phyloP scores from a whole-genome alignment of 2,329 filamentous ascomycete genomes.

The Trichoderma afroharzianum region DNA sequence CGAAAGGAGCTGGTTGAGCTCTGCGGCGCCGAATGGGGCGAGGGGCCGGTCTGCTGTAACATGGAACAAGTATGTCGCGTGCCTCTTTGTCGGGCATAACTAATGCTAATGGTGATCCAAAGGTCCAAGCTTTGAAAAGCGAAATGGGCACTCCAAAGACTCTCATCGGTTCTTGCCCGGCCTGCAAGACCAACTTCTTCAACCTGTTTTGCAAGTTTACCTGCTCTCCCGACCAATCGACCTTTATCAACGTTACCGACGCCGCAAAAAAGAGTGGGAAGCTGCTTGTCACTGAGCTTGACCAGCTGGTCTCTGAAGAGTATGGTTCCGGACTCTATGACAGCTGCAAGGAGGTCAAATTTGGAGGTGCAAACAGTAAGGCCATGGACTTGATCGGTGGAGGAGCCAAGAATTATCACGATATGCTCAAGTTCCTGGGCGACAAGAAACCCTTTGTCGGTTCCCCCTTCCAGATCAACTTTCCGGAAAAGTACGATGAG shows the following conservation, averaged over 20 bases:
- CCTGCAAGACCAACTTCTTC: conserved; percentile 98
- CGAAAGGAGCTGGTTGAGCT: conserved; percentile 77
- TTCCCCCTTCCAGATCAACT: conserved; percentile 98
- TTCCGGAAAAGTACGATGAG: conserved; percentile 61
- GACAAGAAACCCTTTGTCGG: conserved; percentile 80
- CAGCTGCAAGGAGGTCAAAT: conserved; percentile 99
- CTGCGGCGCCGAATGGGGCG: conserved; percentile 82
- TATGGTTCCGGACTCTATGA: conserved; percentile 89
- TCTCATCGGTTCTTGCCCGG: conserved; percentile 89
- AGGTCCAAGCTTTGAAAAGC: conserved; percentile 75
- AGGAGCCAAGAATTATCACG: conserved; percentile 83
- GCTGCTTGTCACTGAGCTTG: conserved; percentile 76
- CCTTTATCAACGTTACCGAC: conserved; percentile 89
- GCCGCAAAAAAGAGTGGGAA: conserved; percentile 60
- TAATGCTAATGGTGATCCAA: background rate
- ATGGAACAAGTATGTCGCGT: conserved; percentile 62
- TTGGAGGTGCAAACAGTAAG: conserved; percentile 86
- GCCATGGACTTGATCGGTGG: conserved; percentile 97
- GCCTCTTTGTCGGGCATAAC: background rate
- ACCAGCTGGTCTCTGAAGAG: conserved; percentile 79
- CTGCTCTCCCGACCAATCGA: conserved; percentile 92
- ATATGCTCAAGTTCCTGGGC: conserved; percentile 86
- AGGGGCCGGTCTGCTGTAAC: conserved; percentile 80
- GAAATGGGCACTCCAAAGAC: conserved; percentile 84
- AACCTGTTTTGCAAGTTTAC: conserved; percentile 98